These are phyloP conservation scores for Aspergillus thermomutatus DNA, from an alignment of 2,329 filamentous ascomycete genomes.

Conservation along the genomic window DNA sequence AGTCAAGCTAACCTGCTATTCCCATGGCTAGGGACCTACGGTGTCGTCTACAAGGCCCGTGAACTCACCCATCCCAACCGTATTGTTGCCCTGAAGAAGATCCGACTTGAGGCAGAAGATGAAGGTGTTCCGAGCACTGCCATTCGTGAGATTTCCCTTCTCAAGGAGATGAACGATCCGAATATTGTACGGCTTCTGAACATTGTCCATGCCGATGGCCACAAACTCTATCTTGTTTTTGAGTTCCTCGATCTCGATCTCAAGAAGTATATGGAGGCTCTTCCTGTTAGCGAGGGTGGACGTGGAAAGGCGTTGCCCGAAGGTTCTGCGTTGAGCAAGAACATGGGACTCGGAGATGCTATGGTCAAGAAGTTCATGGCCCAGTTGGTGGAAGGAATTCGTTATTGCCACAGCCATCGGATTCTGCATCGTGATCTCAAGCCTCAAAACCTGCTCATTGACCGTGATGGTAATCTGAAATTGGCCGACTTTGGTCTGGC, in stretches of 20 bases:
- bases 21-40: constrained; percentile 70
- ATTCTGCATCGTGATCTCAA: constrained; percentile 86
- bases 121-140: constrained; percentile 90
- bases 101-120: constrained; percentile 90
- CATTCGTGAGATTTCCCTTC: constrained; percentile 88
- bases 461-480: constrained; percentile 84
- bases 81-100: constrained; percentile 93
- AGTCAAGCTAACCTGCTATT: background rate
- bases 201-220: constrained; percentile 90
- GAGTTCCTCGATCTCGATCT: constrained; percentile 89
- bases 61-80: constrained; percentile 78
- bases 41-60: constrained; percentile 90
- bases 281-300: constrained; percentile 79
- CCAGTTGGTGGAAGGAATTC: constrained; percentile 78
- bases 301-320: constrained; percentile 82
- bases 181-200: constrained; percentile 87
- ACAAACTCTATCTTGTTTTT: constrained; percentile 91
- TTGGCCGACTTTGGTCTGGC: constrained; percentile 87
- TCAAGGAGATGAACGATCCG: constrained; percentile 91
- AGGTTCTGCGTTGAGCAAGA: constrained; percentile 62
- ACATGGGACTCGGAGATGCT: constrained; percentile 69
- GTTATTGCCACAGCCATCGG: constrained; percentile 85
- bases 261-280: constrained; percentile 94
- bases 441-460: constrained; percentile 84
- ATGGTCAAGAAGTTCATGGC: constrained; percentile 94